Conservation (phyloP, 495 filamentous ascomycete genomes). For the Daldinia grandis region DNA sequence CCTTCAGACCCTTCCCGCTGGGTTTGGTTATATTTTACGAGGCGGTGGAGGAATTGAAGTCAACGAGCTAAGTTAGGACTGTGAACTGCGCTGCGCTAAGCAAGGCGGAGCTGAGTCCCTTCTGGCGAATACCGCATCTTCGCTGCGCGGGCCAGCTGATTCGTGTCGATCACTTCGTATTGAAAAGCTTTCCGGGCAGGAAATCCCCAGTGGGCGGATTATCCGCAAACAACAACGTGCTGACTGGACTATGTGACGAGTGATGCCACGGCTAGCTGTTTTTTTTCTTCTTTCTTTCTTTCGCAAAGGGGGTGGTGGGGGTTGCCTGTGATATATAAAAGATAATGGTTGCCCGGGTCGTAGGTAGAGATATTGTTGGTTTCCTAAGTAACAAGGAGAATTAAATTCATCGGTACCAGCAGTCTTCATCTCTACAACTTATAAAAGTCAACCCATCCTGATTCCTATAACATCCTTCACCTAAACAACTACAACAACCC, state of each 20-base stretch:
- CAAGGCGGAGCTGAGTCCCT: conserved; percentile 16
- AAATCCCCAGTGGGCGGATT: conserved; percentile 25
- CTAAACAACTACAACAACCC: conserved; percentile 5
- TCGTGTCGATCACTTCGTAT: conserved; percentile 46
- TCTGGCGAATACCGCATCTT: neutral
- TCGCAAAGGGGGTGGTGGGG: neutral
- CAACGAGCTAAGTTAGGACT: neutral
- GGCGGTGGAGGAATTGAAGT: neutral
- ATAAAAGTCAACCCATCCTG: too few relatives aligned
- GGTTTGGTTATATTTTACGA: conserved; percentile 9
- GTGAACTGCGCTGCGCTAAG: neutral
- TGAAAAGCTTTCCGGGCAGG: conserved; percentile 2
- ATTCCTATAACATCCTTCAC: neutral
- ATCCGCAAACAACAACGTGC: conserved; percentile 27
- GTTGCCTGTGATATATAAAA: conserved; percentile 8
- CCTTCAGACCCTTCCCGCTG: neutral
- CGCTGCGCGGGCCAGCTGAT: neutral
- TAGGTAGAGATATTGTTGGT: neutral
- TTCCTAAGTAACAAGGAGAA: neutral
- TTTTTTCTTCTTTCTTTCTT: neutral
- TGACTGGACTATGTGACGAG: conserved; percentile 7
- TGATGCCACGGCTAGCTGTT: conserved; percentile 8
- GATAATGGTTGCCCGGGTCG: neutral
- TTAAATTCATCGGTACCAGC: neutral
- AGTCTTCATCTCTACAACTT: too few relatives aligned